These are phyloP conservation scores for Malus hybrid DNA, from an alignment of 331 rosid genomes.

Conservation along the genomic window DNA sequence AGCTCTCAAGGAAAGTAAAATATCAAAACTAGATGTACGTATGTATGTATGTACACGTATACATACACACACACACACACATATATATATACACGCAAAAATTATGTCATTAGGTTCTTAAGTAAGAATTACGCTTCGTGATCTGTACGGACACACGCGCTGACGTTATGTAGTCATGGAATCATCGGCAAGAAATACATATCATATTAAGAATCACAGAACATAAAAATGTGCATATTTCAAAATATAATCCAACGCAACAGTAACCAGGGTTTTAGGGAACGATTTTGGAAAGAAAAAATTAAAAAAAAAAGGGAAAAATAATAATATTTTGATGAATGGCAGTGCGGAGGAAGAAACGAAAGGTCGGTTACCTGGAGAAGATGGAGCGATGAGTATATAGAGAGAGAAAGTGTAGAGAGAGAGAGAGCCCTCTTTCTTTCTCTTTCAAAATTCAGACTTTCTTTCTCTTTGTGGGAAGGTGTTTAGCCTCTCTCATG, in stretches of 20 bases:
- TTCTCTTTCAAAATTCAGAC: not conserved
- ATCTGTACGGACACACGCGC: not conserved
- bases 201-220: not conserved
- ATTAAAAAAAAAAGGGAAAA: not conserved
- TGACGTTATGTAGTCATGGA: not conserved
- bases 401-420: not conserved
- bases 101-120: not conserved
- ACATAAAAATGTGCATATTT: not conserved
- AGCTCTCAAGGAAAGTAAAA: not conserved
- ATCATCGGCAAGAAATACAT: not conserved
- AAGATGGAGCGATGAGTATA: not conserved
- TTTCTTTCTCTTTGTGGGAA: not conserved
- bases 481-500: not conserved
- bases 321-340: not conserved
- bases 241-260: not conserved
- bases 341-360: not conserved
- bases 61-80: too few species aligned
- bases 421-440: not conserved
- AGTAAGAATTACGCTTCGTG: not conserved
- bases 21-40: not conserved
- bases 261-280: not conserved
- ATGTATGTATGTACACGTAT: not conserved
- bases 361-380: not conserved
- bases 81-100: not conserved
- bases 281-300: not conserved